Evolutionary conservation across 1,284 basidiomycete genomes (phyloP), one percentile per base, ranked within the genome.

Genomic region (Puccinia hordei): DNA sequence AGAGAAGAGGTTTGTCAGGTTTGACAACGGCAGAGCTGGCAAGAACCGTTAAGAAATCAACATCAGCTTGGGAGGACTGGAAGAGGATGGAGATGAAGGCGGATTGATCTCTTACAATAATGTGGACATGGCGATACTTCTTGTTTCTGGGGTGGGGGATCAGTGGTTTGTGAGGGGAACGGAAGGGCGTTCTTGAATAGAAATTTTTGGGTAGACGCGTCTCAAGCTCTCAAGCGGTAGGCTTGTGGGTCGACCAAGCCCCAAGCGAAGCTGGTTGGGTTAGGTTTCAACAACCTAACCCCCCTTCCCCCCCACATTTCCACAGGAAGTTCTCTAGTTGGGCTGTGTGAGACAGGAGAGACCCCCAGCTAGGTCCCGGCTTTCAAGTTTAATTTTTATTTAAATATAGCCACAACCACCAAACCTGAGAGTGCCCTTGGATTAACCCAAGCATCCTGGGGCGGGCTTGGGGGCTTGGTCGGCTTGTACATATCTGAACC

Each of bases 1-100:
- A 80, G 44, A 80, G 61, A 1, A 80, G 78, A 19, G 68, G 68
- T 24, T 65, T 73, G 24, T 61, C 57, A 27, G 69, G 68, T 35
- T 80, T 80, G 46, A 80, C 71, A 46, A 73, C 59, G 6, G 78
- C 78, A 44, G 78, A 80, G 30, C 78, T 80, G 68, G 17, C 38
- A 24, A n/a, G 46, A 13, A 51, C 15, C 15, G 49, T 1, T 3
- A n/a, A 38, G 59, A 22, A 38, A 38, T 63, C 59, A 63, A 13
- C 19, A 33, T 63, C 59, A 63, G 59, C 33, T 38, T 49, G 8
- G 46, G 17, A 19, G 33, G 6, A 22, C 53, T 6, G 12, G 19
- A 2, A n/a, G 24, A 59, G 15, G 30, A 38, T 19, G 19, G 33
- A 9, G 12, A 55, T 63, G 59, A 63, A 33, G 9, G 13, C 6